These are phyloP conservation scores for Catharanthus roseus DNA, from an alignment of 257 asterid species.

Conservation along the genomic window DNA sequence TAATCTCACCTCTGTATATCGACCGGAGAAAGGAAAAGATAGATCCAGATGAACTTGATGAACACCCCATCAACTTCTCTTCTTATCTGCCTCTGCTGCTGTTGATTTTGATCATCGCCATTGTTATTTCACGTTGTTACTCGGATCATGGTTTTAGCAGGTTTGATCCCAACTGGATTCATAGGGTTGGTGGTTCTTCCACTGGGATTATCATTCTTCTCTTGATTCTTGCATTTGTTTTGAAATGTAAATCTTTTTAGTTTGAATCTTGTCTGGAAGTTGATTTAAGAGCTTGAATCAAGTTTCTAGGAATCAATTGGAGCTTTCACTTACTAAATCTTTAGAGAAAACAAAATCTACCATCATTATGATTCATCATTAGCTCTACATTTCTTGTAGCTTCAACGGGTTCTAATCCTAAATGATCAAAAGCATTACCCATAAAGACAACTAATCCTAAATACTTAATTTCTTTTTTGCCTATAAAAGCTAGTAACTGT, in stretches of 20 bases:
- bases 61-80: constrained; percentile 19
- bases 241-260: constrained; percentile 28
- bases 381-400: too few species aligned
- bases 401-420: too few species aligned
- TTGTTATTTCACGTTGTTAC: constrained; percentile 28
- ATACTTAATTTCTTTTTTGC: too few species aligned
- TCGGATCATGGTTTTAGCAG: constrained; percentile 25
- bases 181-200: constrained; percentile 47
- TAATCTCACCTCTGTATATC: constrained; percentile 40
- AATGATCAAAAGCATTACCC: too few species aligned
- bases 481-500: too few species aligned
- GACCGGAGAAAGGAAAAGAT: constrained; percentile 23
- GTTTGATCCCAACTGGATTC: constrained; percentile 45
- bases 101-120: constrained; percentile 29
- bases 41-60: constrained; percentile 33
- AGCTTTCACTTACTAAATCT: not conserved
- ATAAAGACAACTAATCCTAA: too few species aligned
- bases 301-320: not conserved
- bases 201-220: constrained; percentile 39
- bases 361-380: not conserved
- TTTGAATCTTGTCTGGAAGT: not conserved
- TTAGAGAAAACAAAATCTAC: not conserved
- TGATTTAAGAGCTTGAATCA: not conserved
- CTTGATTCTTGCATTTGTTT: constrained; percentile 33
- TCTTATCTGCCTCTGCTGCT: constrained; percentile 33